phyloP scores from a whole-genome alignment of 75 land plant genomes.

The Picea sitchensis region DNA sequence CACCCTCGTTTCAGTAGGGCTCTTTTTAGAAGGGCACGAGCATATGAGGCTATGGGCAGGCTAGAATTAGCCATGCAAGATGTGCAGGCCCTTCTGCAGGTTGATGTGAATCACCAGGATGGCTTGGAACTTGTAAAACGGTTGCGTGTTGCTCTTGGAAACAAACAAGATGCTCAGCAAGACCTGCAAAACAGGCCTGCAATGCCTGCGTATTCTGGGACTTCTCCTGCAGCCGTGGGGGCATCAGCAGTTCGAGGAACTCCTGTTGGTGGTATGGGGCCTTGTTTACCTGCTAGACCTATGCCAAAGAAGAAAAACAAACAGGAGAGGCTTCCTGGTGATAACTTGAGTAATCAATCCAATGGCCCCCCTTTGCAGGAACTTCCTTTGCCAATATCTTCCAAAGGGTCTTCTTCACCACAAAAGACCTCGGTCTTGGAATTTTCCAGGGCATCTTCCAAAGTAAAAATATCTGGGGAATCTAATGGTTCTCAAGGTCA shows the following conservation, averaged over 20 bases:
- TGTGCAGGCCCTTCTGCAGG: conserved; percentile 44
- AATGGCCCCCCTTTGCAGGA: conserved; percentile 21
- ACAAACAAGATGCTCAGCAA: conserved; percentile 47
- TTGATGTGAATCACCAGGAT: conserved; percentile 55
- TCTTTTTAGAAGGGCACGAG: conserved; percentile 70
- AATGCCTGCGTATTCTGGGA: conserved; percentile 14
- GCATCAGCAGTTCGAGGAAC: conserved; percentile 76
- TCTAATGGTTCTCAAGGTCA: conserved; percentile 3
- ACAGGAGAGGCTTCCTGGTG: not conserved
- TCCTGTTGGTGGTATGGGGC: conserved; percentile 59
- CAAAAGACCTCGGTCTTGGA: conserved; percentile 12
- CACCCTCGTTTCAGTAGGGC: conserved; percentile 72
- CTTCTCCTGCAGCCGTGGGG: conserved; percentile 65
- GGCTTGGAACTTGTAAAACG: conserved; percentile 61
- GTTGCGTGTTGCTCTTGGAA: conserved; percentile 43
- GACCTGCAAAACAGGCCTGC: conserved; percentile 49
- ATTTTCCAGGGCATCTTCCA: not conserved
- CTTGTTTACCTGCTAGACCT: conserved; percentile 58
- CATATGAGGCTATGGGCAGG: conserved; percentile 58
- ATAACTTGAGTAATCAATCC: not conserved
- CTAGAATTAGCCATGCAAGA: conserved; percentile 65
- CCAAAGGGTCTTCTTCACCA: conserved; percentile 34
- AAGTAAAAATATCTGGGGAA: conserved; percentile 6
- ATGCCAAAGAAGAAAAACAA: conserved; percentile 40
- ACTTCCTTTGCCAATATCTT: conserved; percentile 12